phyloP scores from a whole-genome alignment of 129 eudicot genomes.

The Centella asiatica region DNA sequence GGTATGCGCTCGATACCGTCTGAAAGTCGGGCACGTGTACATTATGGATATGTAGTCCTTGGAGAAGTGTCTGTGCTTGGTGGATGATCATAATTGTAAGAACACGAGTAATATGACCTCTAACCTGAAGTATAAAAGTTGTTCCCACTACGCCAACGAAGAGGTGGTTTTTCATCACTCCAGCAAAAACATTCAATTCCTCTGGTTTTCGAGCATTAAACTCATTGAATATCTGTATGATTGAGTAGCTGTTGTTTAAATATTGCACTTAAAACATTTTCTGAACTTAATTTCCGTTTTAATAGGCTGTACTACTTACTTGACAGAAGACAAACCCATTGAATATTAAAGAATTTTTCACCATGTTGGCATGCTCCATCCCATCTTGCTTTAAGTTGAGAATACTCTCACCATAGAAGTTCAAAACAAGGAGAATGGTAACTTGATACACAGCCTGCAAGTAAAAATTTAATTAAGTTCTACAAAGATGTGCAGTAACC shows the following conservation, averaged over 20 bases:
- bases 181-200: constrained; percentile 55
- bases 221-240: constrained; percentile 74
- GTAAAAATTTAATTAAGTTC: background rate
- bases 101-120: background rate
- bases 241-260: constrained; percentile 11
- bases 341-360: constrained; percentile 75
- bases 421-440: constrained; percentile 64
- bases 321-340: constrained; percentile 86
- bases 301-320: constrained; percentile 30
- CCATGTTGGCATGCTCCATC: constrained; percentile 36
- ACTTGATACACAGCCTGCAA: constrained; percentile 80
- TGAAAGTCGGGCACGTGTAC: too few relatives aligned
- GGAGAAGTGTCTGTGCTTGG: too few relatives aligned
- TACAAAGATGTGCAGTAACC: background rate
- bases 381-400: constrained; percentile 38
- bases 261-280: background rate
- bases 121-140: constrained; percentile 78
- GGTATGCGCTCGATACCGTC: too few relatives aligned
- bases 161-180: constrained; percentile 68
- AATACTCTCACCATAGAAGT: constrained; percentile 48
- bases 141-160: constrained; percentile 65
- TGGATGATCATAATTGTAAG: too few relatives aligned
- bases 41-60: too few relatives aligned
- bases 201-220: constrained; percentile 90
- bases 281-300: background rate